Base-by-base conservation (phyloP, 2,329 filamentous ascomycete genomes). In the Macrophomina pseudophaseolina region DNA sequence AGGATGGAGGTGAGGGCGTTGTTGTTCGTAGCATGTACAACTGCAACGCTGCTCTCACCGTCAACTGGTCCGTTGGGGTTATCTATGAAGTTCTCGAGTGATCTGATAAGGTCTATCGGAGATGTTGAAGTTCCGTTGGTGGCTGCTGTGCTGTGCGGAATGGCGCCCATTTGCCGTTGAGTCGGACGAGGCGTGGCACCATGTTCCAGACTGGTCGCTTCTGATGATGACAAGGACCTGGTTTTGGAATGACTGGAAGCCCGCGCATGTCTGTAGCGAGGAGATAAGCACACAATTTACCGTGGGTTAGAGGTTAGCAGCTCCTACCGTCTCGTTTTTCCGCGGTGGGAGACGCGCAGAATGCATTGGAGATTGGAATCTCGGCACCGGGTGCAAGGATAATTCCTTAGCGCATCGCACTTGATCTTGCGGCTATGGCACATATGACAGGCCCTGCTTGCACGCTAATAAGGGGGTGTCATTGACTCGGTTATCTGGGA, bases 11-110 rank as follows among this genome's bases (percentile, higher is more conserved):
- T 23, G 35, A 64, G 49, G 33, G 60, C 60, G 7, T 33, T 64
- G 60, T 64, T 64, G 48, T 64, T 38, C 7, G 60, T 64, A 14
- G 60, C 60, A 14, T 64, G 60, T 35, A 64, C 60, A 5, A 64
- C 40, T 3, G 60, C 60, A 5, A 52, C 60, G 38, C 60, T 32
- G 28, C 38, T 12, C n/a, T 53, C 48, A 9, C 16, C 18, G 48
- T 53, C 60, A n/a, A 64, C 35, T 4, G 58, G 58, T 12, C 33
- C 49, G 30, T 64, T 7, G 4, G 60, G 60, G 35, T 64, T 53
- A 9, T 64, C 60, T 32, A 64, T 40, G 33, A 64, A 64, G 38
- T 64, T 53, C 11, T 64, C 60, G 12, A 64, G 49, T 5, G 60
- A 64, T 23, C 60, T 7, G 35, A 64, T 46, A 35, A 64, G 48